phyloP scores from a whole-genome alignment of 768 basidiomycete species.

The Agaricus subrufescens region DNA sequence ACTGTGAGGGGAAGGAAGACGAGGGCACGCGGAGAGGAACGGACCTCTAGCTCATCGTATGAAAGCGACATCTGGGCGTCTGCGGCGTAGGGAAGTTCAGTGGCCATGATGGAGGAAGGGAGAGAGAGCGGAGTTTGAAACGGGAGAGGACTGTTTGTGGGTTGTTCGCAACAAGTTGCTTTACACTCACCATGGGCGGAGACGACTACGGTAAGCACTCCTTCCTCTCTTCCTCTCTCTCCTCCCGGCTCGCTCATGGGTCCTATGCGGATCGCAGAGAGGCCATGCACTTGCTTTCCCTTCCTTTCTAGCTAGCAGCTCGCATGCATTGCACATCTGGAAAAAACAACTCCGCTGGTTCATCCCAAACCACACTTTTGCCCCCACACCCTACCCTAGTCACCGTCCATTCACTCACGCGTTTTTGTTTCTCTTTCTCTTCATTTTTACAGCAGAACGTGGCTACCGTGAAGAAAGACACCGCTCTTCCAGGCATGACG shows the following conservation, averaged over 20 bases:
- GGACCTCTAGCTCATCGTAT: conserved; percentile 86
- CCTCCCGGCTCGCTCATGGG: conserved; percentile 10
- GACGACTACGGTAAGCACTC: conserved; percentile 54
- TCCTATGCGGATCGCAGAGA: conserved; percentile 12
- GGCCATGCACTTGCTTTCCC: conserved; percentile 1
- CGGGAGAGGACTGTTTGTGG: conserved; percentile 12
- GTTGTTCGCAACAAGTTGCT: conserved; percentile 10
- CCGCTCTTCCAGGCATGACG: conserved; percentile 63
- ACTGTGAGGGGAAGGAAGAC: neutral
- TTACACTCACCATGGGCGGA: conserved; percentile 30
- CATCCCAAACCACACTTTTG: neutral
- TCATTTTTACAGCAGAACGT: conserved; percentile 43
- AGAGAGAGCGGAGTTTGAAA: conserved; percentile 34
- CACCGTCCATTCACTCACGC: conserved; percentile 43
- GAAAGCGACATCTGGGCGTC: conserved; percentile 88
- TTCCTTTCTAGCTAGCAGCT: conserved; percentile 10
- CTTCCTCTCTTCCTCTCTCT: neutral
- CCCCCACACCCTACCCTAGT: conserved; percentile 1
- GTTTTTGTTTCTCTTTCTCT: conserved; percentile 36
- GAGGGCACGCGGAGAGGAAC: conserved; percentile 4
- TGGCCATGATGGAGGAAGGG: conserved; percentile 41
- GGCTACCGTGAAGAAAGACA: conserved; percentile 64
- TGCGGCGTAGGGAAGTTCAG: conserved; percentile 92
- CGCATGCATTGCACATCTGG: conserved; percentile 5
- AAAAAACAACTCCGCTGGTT: neutral